Evolutionary conservation across 805 yeast genomes (phyloP).

Genomic region (Yarrowia divulgata): DNA sequence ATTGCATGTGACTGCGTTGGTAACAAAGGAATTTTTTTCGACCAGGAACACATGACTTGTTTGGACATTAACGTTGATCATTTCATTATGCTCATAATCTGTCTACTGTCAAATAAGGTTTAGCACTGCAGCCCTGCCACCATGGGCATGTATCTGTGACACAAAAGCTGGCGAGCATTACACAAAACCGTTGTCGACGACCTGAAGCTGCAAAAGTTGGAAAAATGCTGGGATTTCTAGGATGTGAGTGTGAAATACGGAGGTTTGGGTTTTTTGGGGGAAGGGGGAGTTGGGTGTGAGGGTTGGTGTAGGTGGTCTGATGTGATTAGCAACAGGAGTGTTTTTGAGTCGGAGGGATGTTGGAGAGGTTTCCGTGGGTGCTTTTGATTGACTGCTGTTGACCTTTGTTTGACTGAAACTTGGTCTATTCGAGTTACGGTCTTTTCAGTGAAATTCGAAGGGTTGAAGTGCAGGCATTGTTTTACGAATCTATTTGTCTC

Average conservation of each 20-base stretch:
- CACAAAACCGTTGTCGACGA: background rate
- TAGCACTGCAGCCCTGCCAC: background rate
- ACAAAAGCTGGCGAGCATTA: background rate
- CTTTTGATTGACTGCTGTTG: too few species aligned
- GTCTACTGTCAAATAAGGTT: background rate
- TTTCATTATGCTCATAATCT: slow-evolving; percentile 4
- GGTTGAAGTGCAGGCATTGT: too few species aligned
- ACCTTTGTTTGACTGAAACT: too few species aligned
- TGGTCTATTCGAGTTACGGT: too few species aligned
- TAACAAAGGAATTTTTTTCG: too few species aligned
- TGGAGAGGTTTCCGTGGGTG: too few species aligned
- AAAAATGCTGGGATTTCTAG: slow-evolving; percentile 25
- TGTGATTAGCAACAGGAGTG: too few species aligned
- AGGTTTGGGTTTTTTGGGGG: background rate
- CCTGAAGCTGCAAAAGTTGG: background rate
- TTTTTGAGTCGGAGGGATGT: too few species aligned
- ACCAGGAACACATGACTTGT: too few species aligned
- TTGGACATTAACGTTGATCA: too few species aligned
- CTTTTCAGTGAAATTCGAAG: too few species aligned
- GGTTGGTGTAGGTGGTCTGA: background rate
- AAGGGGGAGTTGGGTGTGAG: background rate
- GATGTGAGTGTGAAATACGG: slow-evolving; percentile 13
- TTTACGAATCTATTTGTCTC: too few species aligned
- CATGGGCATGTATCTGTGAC: slow-evolving; percentile 10
- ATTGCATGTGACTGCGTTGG: background rate